Conservation (phyloP, 768 basidiomycete genomes). For the Wakefieldia striispora region DNA sequence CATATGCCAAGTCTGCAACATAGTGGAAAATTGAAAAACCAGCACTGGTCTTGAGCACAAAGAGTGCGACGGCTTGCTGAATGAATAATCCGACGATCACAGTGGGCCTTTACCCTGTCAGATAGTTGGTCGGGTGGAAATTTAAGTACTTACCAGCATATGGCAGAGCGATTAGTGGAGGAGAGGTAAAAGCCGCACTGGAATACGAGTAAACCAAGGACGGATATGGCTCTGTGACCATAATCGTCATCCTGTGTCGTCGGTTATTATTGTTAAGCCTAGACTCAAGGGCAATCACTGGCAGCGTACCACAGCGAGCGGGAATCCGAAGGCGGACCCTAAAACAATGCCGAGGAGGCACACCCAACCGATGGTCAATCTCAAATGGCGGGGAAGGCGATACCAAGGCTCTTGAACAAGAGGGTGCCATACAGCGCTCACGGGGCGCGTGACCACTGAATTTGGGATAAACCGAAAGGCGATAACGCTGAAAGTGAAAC, state of each 20-base stretch:
- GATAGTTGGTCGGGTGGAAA: not conserved
- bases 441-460: constrained; percentile 65
- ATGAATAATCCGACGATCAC: constrained; percentile 82
- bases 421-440: constrained; percentile 69
- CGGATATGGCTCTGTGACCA: constrained; percentile 78
- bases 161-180: constrained; percentile 57
- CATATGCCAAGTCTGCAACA: constrained; percentile 76
- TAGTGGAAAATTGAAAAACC: constrained; percentile 84
- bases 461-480: constrained; percentile 85
- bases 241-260: constrained; percentile 56
- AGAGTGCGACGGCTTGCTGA: constrained; percentile 84
- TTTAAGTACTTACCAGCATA: constrained; percentile 62
- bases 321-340: constrained; percentile 85
- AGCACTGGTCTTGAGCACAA: constrained; percentile 82
- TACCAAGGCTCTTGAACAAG: constrained; percentile 67
- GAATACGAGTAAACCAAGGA: constrained; percentile 78
- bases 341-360: constrained; percentile 75
- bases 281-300: not conserved
- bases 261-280: constrained; percentile 11
- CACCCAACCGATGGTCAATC: constrained; percentile 72
- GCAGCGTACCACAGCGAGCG: constrained; percentile 48
- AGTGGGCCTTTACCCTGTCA: constrained; percentile 57
- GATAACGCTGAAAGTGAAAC: constrained; percentile 49
- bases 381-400: constrained; percentile 47
- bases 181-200: constrained; percentile 70